Conservation (phyloP, 345 rosid genomes). For the Camelina neglecta region DNA sequence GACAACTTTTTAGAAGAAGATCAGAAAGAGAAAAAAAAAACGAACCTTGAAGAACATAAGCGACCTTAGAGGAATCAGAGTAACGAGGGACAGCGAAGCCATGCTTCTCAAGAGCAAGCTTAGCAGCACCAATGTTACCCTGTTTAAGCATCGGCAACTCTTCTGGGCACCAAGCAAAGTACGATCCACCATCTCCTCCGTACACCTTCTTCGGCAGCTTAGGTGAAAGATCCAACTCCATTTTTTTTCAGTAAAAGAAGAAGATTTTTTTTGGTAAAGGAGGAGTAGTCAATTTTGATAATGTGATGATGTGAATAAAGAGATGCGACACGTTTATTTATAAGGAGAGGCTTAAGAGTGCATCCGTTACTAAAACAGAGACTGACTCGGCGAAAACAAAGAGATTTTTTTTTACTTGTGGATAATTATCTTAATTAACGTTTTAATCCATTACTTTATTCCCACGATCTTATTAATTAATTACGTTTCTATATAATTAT, state of each 20-base stretch:
- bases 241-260: constrained; percentile 27
- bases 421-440: constrained; percentile 26
- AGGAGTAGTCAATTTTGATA: not conserved
- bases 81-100: constrained; percentile 90
- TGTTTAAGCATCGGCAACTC: constrained; percentile 79
- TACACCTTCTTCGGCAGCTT: constrained; percentile 69
- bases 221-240: constrained; percentile 88
- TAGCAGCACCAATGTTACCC: constrained; percentile 90
- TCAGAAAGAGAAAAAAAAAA: not conserved
- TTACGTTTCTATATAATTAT: not conserved
- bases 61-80: constrained; percentile 87
- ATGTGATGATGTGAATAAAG: constrained; percentile 24
- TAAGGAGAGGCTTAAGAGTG: not conserved
- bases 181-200: constrained; percentile 81
- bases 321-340: constrained; percentile 8
- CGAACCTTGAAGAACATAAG: constrained; percentile 90
- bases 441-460: constrained; percentile 3
- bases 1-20: not conserved
- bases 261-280: not conserved
- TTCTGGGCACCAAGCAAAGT: constrained; percentile 72
- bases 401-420: not conserved
- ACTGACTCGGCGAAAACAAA: not conserved
- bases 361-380: constrained; percentile 3
- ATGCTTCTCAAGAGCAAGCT: constrained; percentile 73
- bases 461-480: constrained; percentile 14